phyloP scores from a whole-genome alignment of 2,329 filamentous ascomycete species.

The Nectriaceae sp. region DNA sequence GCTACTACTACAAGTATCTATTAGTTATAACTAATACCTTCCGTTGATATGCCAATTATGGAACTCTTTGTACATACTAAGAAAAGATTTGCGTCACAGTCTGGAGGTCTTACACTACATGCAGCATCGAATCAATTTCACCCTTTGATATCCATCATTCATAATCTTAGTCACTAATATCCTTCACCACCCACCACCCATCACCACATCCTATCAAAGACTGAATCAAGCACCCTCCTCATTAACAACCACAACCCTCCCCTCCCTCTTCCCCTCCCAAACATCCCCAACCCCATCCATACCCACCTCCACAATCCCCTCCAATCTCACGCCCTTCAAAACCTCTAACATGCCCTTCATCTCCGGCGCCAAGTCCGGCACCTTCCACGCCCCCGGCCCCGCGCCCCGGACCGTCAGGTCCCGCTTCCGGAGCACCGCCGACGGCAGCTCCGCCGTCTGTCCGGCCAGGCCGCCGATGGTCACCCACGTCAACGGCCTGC shows the following conservation, averaged over 20 bases:
- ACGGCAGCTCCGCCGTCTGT: conserved; percentile 41
- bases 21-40: too few species aligned
- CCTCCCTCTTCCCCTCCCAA: conserved; percentile 24
- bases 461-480: conserved; percentile 51
- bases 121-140: too few species aligned
- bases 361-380: conserved; percentile 28
- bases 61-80: too few species aligned
- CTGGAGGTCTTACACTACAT: too few species aligned
- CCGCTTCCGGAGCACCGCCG: conserved; percentile 47
- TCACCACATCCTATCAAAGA: neutral
- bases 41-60: too few species aligned
- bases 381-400: conserved; percentile 45
- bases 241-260: conserved; percentile 32
- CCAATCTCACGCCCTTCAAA: conserved; percentile 21
- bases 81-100: too few species aligned
- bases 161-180: too few species aligned
- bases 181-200: neutral
- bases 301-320: conserved; percentile 20
- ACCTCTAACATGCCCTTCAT: conserved; percentile 27
- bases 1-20: too few species aligned
- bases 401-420: conserved; percentile 50
- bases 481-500: conserved; percentile 52
- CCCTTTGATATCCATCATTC: too few species aligned
- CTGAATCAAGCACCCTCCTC: too few species aligned
- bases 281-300: conserved; percentile 29